Evolutionary conservation across 306 rosid genomes (phyloP).

Genomic region (Malus orientalis): DNA sequence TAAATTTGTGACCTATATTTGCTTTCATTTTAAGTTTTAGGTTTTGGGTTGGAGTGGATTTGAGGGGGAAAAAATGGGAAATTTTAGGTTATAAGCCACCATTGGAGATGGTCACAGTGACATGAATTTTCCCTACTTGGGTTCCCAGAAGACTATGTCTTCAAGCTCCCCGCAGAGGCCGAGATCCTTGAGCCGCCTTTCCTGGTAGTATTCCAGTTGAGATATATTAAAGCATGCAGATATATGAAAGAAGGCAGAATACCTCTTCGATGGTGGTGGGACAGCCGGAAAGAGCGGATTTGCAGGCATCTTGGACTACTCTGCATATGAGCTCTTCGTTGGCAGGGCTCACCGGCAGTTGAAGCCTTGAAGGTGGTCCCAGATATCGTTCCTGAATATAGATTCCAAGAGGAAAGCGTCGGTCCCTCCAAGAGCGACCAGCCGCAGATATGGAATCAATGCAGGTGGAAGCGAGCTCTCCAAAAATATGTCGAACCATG

Average conservation of each 20-base stretch:
- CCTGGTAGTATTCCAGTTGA: slow-evolving; percentile 72
- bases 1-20: no score
- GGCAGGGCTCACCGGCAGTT: slow-evolving; percentile 68
- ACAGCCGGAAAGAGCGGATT: slow-evolving; percentile 68
- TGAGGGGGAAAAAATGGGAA: no score
- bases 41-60: no score
- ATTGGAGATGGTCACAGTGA: background rate
- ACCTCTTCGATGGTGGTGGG: slow-evolving; percentile 90
- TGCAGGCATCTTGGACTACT: slow-evolving; percentile 67
- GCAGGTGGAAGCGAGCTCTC: slow-evolving; percentile 53
- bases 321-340: slow-evolving; percentile 79
- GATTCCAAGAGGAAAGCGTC: slow-evolving; percentile 87
- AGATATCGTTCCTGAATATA: slow-evolving; percentile 63
- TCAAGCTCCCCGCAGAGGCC: slow-evolving; percentile 93
- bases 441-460: slow-evolving; percentile 66
- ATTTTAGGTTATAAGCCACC: no score
- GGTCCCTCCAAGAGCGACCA: slow-evolving; percentile 74
- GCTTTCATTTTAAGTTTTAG: no score
- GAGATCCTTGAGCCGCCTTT: slow-evolving; percentile 92
- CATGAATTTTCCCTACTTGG: slow-evolving; percentile 19
- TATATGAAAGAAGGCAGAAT: background rate
- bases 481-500: slow-evolving; percentile 63
- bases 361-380: slow-evolving; percentile 53
- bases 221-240: no score
- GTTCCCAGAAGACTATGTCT: slow-evolving; percentile 74